phyloP scores from a whole-genome alignment of 2,329 filamentous ascomycete genomes.

The Colletotrichum sp. region DNA sequence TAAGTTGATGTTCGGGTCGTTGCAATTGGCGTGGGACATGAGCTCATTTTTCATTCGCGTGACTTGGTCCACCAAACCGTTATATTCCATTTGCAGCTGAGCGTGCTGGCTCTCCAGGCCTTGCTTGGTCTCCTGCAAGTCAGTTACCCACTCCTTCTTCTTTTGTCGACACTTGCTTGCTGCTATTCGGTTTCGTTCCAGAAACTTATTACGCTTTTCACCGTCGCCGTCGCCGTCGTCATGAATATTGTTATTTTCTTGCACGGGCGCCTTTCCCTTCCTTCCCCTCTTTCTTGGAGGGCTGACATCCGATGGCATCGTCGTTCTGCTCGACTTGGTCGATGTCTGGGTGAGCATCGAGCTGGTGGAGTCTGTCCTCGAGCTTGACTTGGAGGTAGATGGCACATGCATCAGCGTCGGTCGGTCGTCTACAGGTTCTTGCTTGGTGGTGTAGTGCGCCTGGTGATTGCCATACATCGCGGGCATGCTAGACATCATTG shows the following conservation, averaged over 20 bases:
- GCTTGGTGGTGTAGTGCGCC: conserved; percentile 13
- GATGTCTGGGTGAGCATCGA: conserved; percentile 1
- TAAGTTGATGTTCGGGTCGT: conserved; percentile 56
- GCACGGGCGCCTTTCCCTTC: conserved; percentile 23
- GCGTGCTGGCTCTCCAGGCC: conserved; percentile 49
- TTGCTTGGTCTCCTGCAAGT: conserved; percentile 51
- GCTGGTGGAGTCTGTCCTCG: neutral
- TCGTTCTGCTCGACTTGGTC: conserved; percentile 20
- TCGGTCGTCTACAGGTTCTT: neutral
- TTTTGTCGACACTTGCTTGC: conserved; percentile 78
- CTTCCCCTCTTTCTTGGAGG: conserved; percentile 31
- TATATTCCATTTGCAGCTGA: conserved; percentile 48
- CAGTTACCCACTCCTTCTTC: conserved; percentile 58
- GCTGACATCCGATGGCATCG: conserved; percentile 18
- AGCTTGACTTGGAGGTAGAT: neutral
- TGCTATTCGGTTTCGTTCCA: conserved; percentile 75
- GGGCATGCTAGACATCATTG: neutral
- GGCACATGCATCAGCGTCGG: neutral
- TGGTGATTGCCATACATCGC: neutral
- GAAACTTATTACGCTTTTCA: conserved; percentile 58
- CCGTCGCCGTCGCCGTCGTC: conserved; percentile 31
- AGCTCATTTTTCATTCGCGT: conserved; percentile 54
- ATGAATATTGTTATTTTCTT: conserved; percentile 1
- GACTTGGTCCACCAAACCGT: conserved; percentile 47
- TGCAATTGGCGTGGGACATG: conserved; percentile 58